A percentile compares a stretch with the other conserved stretches of the same genome.
These are phyloP conservation scores for Syncephalastrum monosporum DNA, from an alignment of 371 early-diverging fungal genomes.

Conservation along the genomic window DNA sequence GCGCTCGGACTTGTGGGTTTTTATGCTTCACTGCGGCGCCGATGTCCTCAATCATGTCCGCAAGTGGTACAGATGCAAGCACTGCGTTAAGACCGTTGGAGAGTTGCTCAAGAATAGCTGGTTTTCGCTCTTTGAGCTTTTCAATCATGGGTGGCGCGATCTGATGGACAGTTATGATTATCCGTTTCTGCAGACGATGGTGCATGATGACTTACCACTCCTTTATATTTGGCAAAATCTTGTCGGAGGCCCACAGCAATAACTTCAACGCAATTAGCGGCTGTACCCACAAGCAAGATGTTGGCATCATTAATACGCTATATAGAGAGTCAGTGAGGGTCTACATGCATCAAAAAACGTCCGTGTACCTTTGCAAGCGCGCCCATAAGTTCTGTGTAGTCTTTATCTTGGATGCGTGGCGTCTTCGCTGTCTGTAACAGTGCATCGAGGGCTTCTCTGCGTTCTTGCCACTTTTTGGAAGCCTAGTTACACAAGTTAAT, in stretches of 20 bases:
- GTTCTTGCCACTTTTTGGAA: slow-evolving; percentile 94
- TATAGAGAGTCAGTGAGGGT: neutral
- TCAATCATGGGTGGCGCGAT: slow-evolving; percentile 75
- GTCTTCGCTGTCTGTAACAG: slow-evolving; percentile 69
- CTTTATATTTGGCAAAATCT: slow-evolving; percentile 76
- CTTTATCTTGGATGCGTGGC: slow-evolving; percentile 76
- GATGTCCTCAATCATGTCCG: slow-evolving; percentile 73
- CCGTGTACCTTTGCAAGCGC: slow-evolving; percentile 75
- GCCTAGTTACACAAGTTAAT: slow-evolving; percentile 30
- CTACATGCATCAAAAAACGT: slow-evolving; percentile 2
- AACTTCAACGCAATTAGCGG: slow-evolving; percentile 83
- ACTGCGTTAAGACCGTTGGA: slow-evolving; percentile 82
- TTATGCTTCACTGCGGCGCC: slow-evolving; percentile 73
- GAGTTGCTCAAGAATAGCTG: slow-evolving; percentile 81
- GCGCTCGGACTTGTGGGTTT: slow-evolving; percentile 88
- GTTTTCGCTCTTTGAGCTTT: slow-evolving; percentile 93
- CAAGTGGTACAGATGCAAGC: slow-evolving; percentile 62
- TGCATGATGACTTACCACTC: slow-evolving; percentile 50
- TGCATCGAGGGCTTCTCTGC: slow-evolving; percentile 87
- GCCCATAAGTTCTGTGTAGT: slow-evolving; percentile 80
- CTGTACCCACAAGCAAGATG: slow-evolving; percentile 74
- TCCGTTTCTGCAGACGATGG: neutral
- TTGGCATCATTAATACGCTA: slow-evolving; percentile 87
- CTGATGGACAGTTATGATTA: slow-evolving; percentile 8
- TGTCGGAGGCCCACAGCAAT: slow-evolving; percentile 81